Conservation (phyloP, 257 asterid species). For the Coffea eugenioides region DNA sequence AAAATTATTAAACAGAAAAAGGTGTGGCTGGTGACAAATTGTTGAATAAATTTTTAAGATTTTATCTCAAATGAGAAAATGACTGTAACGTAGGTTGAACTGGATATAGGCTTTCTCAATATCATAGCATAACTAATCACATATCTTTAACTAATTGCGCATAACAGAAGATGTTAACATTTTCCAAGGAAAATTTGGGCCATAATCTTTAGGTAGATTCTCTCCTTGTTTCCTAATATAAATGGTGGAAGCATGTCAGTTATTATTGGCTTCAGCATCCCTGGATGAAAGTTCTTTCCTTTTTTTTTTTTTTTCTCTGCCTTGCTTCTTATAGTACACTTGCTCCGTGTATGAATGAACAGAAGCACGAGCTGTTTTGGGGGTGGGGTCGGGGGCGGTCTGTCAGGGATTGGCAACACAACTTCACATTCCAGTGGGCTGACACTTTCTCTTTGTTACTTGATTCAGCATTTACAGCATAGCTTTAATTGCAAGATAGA, state of each 20-base stretch:
- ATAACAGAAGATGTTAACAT: not conserved
- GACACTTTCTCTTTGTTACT: not conserved
- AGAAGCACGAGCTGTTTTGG: not conserved
- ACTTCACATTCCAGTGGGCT: not conserved
- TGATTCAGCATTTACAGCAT: not conserved
- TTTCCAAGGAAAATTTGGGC: not conserved
- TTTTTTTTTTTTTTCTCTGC: not conserved
- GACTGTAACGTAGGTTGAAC: constrained; percentile 4
- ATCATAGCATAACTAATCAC: not conserved
- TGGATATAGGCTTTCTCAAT: not conserved
- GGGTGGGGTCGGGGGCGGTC: not conserved
- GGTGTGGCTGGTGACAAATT: not conserved
- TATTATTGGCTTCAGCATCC: not conserved
- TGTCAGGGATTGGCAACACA: not conserved
- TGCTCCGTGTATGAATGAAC: not conserved
- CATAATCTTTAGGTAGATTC: not conserved
- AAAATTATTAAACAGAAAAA: not conserved
- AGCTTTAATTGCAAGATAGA: constrained; percentile 4
- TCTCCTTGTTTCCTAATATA: not conserved
- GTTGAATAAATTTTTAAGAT: not conserved
- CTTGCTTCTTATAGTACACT: not conserved
- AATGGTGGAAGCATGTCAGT: not conserved
- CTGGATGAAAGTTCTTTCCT: not conserved
- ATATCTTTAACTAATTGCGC: not conserved
- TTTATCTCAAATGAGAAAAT: not conserved